phyloP scores from a whole-genome alignment of 2,329 filamentous ascomycete genomes.

The Seiridium cupressi region DNA sequence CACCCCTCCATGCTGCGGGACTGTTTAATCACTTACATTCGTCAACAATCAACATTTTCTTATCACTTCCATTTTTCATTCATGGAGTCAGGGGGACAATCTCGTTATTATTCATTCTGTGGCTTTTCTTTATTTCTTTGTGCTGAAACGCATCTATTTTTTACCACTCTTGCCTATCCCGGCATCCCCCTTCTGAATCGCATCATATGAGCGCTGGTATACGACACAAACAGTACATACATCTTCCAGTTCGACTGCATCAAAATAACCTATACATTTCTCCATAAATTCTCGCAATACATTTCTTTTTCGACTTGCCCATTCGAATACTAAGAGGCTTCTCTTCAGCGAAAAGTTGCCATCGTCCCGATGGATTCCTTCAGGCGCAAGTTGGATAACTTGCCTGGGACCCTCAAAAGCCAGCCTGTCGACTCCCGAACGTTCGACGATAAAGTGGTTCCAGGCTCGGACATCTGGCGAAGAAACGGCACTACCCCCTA shows the following conservation, averaged over 20 bases:
- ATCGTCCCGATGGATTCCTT: background rate
- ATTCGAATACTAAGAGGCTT: background rate
- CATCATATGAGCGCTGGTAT: background rate
- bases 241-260: background rate
- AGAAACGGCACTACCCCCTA: constrained; percentile 66
- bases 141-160: background rate
- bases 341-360: background rate
- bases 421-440: background rate
- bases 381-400: background rate
- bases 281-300: background rate
- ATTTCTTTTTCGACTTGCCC: no score
- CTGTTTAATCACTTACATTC: constrained; percentile 15
- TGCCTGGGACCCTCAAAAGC: background rate
- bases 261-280: background rate
- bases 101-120: constrained; percentile 5
- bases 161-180: constrained; percentile 10
- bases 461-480: background rate
- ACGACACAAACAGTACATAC: background rate
- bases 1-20: constrained; percentile 17
- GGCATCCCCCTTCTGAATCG: background rate
- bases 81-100: constrained; percentile 12
- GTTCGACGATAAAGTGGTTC: background rate
- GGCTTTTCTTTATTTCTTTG: constrained; percentile 7
- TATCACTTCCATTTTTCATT: constrained; percentile 7
- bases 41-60: constrained; percentile 6